Evolutionary conservation across 306 rosid species (phyloP).

Genomic region (Fagus sylvatica): DNA sequence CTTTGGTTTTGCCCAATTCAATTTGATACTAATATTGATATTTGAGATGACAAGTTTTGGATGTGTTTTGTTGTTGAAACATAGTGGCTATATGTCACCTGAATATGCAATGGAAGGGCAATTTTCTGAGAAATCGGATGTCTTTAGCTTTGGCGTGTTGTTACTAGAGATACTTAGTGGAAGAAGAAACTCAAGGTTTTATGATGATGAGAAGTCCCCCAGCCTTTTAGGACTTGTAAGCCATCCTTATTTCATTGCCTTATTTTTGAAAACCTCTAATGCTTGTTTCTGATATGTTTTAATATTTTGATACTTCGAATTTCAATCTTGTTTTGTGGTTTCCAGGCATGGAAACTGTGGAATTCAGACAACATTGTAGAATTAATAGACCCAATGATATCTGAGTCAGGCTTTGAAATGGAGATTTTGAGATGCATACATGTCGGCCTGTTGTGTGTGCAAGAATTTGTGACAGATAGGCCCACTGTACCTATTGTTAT

Average conservation of each 20-base stretch:
- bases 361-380: too few species aligned
- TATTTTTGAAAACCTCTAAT: neutral
- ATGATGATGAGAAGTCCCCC: neutral
- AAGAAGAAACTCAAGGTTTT: neutral
- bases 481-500: too few species aligned
- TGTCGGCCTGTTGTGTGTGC: too few species aligned
- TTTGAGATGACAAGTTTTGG: neutral
- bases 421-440: too few species aligned
- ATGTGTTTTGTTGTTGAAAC: neutral
- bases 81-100: slow-evolving; percentile 1
- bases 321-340: too few species aligned
- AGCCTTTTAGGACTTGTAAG: slow-evolving; percentile 24
- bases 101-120: slow-evolving; percentile 4
- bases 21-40: neutral
- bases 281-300: too few species aligned
- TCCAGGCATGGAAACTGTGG: too few species aligned
- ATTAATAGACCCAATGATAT: too few species aligned
- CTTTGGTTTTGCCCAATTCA: neutral
- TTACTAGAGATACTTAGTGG: slow-evolving; percentile 9
- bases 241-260: neutral
- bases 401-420: too few species aligned
- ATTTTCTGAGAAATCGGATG: neutral
- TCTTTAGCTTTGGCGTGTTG: slow-evolving; percentile 23
- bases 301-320: neutral
- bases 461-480: too few species aligned